Percentiles rank a stretch among this genome's conserved stretches.
These are phyloP conservation scores for Scenedesmus sp. DNA, from an alignment of 163 green algal genomes.

Conservation along the genomic window DNA sequence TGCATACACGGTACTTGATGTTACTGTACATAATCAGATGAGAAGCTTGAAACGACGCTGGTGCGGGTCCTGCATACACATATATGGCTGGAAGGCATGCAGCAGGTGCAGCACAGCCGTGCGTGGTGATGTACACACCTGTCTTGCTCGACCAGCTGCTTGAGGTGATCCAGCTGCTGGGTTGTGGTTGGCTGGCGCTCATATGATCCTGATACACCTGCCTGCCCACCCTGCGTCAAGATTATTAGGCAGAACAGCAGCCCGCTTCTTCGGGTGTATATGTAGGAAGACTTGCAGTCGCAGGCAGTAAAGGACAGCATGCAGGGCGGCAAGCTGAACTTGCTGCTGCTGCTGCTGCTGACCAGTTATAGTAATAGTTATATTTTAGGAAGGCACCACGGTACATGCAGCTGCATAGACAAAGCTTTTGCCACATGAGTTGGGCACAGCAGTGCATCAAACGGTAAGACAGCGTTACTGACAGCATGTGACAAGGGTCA, in stretches of 20 bases:
- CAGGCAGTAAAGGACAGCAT: too few species aligned
- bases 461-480: too few species aligned
- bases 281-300: background rate
- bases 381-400: too few species aligned
- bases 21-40: too few species aligned
- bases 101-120: background rate
- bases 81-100: background rate
- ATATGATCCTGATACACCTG: slow-evolving; percentile 11
- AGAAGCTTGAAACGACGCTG: too few species aligned
- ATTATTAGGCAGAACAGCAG: background rate
- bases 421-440: background rate
- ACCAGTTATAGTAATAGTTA: too few species aligned
- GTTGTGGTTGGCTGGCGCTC: background rate
- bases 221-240: background rate
- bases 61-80: too few species aligned
- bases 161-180: slow-evolving; percentile 1
- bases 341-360: background rate
- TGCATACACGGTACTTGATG: too few species aligned
- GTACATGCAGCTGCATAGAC: too few species aligned
- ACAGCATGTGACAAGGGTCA: too few species aligned
- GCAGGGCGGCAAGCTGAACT: too few species aligned
- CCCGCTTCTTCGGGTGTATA: background rate
- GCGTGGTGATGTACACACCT: background rate
- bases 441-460: background rate
- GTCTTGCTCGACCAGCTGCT: slow-evolving; percentile 33